These are phyloP conservation scores for Fusarium dlaminii DNA, from an alignment of 2,329 filamentous ascomycete species.

Conservation along the genomic window DNA sequence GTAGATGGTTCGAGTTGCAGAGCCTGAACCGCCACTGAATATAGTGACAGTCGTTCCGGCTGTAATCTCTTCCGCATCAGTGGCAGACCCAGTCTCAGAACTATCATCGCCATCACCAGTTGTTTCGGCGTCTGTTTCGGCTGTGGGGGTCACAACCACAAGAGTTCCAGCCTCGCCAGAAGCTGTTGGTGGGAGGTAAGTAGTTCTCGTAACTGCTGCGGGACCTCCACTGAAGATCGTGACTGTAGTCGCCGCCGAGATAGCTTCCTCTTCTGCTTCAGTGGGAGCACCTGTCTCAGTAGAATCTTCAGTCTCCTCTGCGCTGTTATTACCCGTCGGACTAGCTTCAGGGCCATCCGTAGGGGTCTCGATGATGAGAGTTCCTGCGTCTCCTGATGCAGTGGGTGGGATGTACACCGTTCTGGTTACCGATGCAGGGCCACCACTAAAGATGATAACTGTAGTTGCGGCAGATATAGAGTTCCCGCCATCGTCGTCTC, in stretches of 20 bases:
- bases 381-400: neutral
- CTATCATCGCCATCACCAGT: neutral
- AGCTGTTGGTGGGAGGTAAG: neutral
- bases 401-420: constrained; percentile 1
- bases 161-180: neutral
- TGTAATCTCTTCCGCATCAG: neutral
- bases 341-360: neutral
- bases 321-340: neutral
- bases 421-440: neutral
- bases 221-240: neutral
- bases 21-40: neutral
- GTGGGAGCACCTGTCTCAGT: neutral
- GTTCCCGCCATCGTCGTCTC: no score
- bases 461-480: neutral
- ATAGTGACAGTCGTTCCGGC: neutral
- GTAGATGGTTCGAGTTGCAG: neutral
- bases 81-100: neutral
- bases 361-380: neutral
- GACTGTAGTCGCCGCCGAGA: neutral
- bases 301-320: neutral
- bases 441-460: neutral
- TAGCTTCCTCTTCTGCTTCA: neutral
- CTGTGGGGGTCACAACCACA: neutral
- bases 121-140: accelerated
- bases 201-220: neutral